phyloP scores from a whole-genome alignment of 805 yeast species.

The Nakazawaea laoshanensis region DNA sequence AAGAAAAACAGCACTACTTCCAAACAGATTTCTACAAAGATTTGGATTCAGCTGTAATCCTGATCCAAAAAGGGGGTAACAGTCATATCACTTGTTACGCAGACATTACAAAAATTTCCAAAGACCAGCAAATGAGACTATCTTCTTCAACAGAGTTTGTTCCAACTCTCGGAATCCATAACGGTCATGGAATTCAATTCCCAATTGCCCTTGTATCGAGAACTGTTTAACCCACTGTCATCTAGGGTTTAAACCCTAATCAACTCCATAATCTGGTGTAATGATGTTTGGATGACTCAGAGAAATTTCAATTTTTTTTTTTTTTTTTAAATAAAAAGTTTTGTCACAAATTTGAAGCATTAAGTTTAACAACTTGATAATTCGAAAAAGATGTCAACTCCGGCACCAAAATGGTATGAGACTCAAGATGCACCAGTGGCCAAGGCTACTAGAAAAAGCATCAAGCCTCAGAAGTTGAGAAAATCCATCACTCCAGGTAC shows the following conservation, averaged over 20 bases:
- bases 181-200: no score
- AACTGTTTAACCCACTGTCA: no score
- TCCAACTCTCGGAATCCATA: no score
- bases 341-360: background rate
- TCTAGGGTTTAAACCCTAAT: no score
- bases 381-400: constrained; percentile 19
- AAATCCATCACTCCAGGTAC: constrained; percentile 96
- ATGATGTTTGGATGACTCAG: constrained; percentile 1
- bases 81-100: constrained; percentile 3
- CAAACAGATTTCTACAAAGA: constrained; percentile 1
- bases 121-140: no score
- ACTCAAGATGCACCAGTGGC: constrained; percentile 86
- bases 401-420: constrained; percentile 89
- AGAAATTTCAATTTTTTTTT: background rate
- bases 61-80: background rate
- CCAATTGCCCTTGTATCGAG: no score
- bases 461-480: constrained; percentile 92
- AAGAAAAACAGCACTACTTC: constrained; percentile 20
- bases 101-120: no score
- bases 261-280: no score
- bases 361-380: background rate
- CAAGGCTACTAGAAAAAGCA: constrained; percentile 84
- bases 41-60: no score
- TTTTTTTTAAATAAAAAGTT: background rate
- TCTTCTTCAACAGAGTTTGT: no score